Conservation (phyloP, 176 grass and related monocot species). For the Triticum aestivum region DNA sequence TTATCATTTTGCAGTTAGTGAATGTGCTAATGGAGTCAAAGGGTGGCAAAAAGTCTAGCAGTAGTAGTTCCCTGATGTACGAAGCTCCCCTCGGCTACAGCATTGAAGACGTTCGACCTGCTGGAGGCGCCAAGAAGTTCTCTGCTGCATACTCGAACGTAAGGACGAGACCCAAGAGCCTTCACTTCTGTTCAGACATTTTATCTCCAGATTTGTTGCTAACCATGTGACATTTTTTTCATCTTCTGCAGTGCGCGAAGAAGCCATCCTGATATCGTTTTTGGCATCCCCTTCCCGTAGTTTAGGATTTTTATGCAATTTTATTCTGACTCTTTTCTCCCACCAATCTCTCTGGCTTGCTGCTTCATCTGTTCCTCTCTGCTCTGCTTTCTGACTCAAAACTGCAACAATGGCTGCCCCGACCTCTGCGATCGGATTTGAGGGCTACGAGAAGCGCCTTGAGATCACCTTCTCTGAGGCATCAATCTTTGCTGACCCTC, state of each 20-base stretch:
- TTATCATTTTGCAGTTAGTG: conserved; percentile 35
- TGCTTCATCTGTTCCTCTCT: conserved; percentile 52
- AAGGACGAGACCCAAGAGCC: neutral
- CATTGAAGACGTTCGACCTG: conserved; percentile 83
- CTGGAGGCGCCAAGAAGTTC: conserved; percentile 69
- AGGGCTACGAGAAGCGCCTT: conserved; percentile 78
- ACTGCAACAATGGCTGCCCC: conserved; percentile 50
- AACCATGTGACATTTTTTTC: conserved; percentile 1
- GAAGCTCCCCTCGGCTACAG: conserved; percentile 81
- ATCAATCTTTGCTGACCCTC: conserved; percentile 48
- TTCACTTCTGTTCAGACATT: neutral
- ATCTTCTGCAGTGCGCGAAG: conserved; percentile 62
- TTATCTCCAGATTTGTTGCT: neutral
- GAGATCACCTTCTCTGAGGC: conserved; percentile 69
- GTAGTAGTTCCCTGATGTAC: conserved; percentile 75
- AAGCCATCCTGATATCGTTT: conserved; percentile 78
- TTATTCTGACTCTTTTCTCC: conserved; percentile 37
- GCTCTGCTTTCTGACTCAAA: conserved; percentile 28
- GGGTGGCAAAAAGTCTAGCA: conserved; percentile 69
- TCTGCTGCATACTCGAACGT: conserved; percentile 90
- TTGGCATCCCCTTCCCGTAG: conserved; percentile 32
- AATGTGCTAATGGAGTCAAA: conserved; percentile 88
- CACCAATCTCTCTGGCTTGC: conserved; percentile 56
- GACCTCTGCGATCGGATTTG: conserved; percentile 63
- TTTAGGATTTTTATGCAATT: conserved; percentile 51